Evolutionary conservation across 768 basidiomycete species (phyloP), one percentile per base, ranked within the genome.

Genomic region (Mycena crocata): DNA sequence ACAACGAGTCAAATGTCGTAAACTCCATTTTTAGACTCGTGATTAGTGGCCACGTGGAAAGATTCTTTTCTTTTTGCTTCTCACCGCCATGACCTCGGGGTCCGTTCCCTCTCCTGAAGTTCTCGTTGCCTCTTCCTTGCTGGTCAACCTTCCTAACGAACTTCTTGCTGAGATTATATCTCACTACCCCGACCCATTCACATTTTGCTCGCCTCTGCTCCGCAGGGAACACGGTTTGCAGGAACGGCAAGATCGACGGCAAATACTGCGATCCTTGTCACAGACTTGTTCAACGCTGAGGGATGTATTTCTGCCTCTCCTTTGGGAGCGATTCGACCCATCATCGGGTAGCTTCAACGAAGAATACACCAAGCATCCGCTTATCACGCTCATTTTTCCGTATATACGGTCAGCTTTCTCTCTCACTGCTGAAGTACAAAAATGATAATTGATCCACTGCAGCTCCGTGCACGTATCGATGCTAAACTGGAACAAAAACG

Each of bases 381-480:
- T 64, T 6, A 35, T n/a, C 21, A 26, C 45, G 31, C n/a, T 37
- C 21, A 28, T 63, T 55, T 56, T 57, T 15, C 55, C 62, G 1
- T 57, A 34, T 48, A 64, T 57, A 7, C 49, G 51, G 51, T 62
- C 1, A 5, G 45, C 30, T 19, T 32, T 12, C 46, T 39, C 15
- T 10, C 40, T 4, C 19, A 9, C 31, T 23, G 15, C n/a, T 14
- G 1, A 28, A 14, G 14, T 21, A 19, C 28, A n/a, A 42, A 5
- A 2, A 30, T 35, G 23, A 39, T 13, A 1, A 5, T 39, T 50
- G 13, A 30, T 31, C 2, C n/a, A 1, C 44, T 17, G 8, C 28
- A 62, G 61, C 39, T 57, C 62, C 15, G 48, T 65, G n/a, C 64
- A 65, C 40, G 14, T 65, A 8, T 65, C 64, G n/a, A 44, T 58